These are phyloP conservation scores for Rhynchosporium secalis DNA, from an alignment of 2,329 filamentous ascomycete genomes.

Conservation along the genomic window DNA sequence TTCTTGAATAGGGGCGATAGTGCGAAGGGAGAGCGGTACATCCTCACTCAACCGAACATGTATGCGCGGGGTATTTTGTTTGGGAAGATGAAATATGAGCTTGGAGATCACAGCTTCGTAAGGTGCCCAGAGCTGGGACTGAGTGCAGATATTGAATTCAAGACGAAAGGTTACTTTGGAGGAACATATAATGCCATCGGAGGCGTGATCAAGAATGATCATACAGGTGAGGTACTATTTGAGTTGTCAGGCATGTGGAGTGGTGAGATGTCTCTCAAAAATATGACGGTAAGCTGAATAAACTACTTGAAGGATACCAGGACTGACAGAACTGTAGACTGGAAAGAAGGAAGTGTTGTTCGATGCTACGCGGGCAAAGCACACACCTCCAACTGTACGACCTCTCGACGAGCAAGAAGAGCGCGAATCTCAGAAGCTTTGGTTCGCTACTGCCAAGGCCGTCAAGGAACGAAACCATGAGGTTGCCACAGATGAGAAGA, in stretches of 20 bases:
- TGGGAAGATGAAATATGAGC: slow-evolving; percentile 99
- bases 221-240: slow-evolving; percentile 82
- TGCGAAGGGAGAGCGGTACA: slow-evolving; percentile 78
- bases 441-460: slow-evolving; percentile 78
- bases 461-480: slow-evolving; percentile 85
- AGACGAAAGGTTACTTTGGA: slow-evolving; percentile 95
- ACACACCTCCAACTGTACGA: slow-evolving; percentile 70
- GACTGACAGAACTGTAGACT: slow-evolving; percentile 55
- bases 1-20: slow-evolving; percentile 75
- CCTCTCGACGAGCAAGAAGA: slow-evolving; percentile 85
- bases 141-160: slow-evolving; percentile 92
- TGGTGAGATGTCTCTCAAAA: slow-evolving; percentile 90
- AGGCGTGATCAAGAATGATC: slow-evolving; percentile 84
- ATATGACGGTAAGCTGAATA: slow-evolving; percentile 62
- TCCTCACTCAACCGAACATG: slow-evolving; percentile 97
- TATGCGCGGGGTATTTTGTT: slow-evolving; percentile 96
- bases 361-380: slow-evolving; percentile 76
- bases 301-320: neutral
- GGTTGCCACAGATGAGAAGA: slow-evolving; percentile 90
- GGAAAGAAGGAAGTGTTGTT: slow-evolving; percentile 89
- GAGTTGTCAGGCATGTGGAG: slow-evolving; percentile 93
- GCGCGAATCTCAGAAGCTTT: slow-evolving; percentile 85
- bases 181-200: slow-evolving; percentile 97
- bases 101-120: slow-evolving; percentile 93
- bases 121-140: slow-evolving; percentile 86